These are phyloP conservation scores for Metschnikowia cubensis DNA, from an alignment of 805 yeast species.

Conservation along the genomic window DNA sequence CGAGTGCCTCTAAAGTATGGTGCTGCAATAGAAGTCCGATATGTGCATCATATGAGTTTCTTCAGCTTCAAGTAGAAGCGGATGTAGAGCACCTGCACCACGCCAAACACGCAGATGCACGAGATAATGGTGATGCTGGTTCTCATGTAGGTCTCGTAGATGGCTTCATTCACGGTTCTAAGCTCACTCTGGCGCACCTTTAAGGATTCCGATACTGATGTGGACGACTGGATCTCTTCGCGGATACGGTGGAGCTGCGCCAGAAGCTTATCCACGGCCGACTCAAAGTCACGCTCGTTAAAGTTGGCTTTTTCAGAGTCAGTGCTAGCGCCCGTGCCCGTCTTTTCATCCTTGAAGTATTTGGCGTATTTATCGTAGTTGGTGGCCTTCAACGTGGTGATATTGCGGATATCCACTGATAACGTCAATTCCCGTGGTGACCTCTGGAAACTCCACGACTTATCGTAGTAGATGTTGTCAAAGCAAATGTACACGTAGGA, in stretches of 20 bases:
- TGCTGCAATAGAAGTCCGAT: background rate
- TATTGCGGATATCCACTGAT: conserved; percentile 33
- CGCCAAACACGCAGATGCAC: conserved; percentile 28
- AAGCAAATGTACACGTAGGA: conserved; percentile 37
- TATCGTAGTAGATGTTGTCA: conserved; percentile 39
- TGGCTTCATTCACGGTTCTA: conserved; percentile 37
- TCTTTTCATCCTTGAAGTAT: conserved; percentile 24
- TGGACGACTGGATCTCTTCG: conserved; percentile 29
- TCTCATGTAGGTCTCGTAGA: conserved; percentile 31
- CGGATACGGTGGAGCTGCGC: conserved; percentile 29
- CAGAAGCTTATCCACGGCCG: conserved; percentile 26
- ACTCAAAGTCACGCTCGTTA: conserved; percentile 30
- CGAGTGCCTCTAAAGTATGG: background rate
- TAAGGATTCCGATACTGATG: conserved; percentile 24
- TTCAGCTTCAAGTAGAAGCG: conserved; percentile 28
- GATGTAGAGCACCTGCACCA: conserved; percentile 29
- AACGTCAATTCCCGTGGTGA: conserved; percentile 30
- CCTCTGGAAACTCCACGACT: conserved; percentile 41
- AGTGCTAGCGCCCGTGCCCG: background rate
- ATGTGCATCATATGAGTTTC: conserved; percentile 17
- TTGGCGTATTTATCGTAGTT: conserved; percentile 35
- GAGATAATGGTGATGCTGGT: conserved; percentile 25
- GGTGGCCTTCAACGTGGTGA: conserved; percentile 30
- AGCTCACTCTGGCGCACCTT: conserved; percentile 32
- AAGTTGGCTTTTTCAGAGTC: background rate